These are phyloP conservation scores for Hippophae rhamnoides DNA, from an alignment of 306 rosid genomes.

Conservation along the genomic window DNA sequence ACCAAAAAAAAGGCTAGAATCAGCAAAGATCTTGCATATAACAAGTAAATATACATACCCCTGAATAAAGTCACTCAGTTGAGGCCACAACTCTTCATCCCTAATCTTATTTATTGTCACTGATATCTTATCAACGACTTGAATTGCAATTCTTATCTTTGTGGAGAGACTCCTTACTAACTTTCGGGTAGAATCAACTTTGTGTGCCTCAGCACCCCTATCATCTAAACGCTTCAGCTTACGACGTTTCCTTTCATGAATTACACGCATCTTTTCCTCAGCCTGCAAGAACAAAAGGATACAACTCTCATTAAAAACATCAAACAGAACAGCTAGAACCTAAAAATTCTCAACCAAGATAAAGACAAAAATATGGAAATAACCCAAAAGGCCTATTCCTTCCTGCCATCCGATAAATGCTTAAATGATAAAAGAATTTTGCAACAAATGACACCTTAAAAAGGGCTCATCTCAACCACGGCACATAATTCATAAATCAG, in stretches of 20 bases:
- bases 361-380: conserved; percentile 4
- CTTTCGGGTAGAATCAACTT: conserved; percentile 60
- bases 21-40: not conserved
- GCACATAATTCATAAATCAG: no score
- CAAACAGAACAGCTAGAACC: not conserved
- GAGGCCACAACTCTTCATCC: conserved; percentile 96
- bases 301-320: conserved; percentile 7
- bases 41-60: conserved; percentile 51
- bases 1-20: conserved; percentile 14
- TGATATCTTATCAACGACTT: conserved; percentile 84
- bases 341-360: not conserved
- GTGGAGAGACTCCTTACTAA: conserved; percentile 66
- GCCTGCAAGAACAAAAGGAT: conserved; percentile 39
- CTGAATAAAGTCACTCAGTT: conserved; percentile 65
- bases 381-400: not conserved
- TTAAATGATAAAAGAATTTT: no score
- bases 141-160: conserved; percentile 85
- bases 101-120: conserved; percentile 79
- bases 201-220: conserved; percentile 67
- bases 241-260: conserved; percentile 66
- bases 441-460: no score
- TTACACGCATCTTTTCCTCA: conserved; percentile 91
- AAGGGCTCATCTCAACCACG: no score
- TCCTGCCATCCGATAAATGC: no score
- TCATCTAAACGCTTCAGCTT: conserved; percentile 75